These are phyloP conservation scores for Panicum miliaceum DNA, from an alignment of 176 grass and related monocot species.

Conservation along the genomic window DNA sequence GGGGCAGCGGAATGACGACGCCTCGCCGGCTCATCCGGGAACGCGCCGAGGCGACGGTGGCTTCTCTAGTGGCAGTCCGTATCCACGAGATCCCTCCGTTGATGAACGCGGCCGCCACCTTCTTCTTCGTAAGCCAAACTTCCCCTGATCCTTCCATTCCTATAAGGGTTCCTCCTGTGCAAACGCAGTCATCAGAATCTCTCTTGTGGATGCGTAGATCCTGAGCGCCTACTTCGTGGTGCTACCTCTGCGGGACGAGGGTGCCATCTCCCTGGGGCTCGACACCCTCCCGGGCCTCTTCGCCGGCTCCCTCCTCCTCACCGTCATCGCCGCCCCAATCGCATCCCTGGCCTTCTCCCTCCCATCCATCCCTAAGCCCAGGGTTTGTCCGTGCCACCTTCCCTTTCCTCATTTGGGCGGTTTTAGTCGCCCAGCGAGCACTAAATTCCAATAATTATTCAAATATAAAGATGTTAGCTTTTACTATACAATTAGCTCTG, in stretches of 20 bases:
- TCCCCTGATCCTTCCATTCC: neutral
- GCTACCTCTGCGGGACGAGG: slow-evolving; percentile 90
- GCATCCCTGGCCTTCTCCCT: slow-evolving; percentile 87
- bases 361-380: slow-evolving; percentile 74
- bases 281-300: slow-evolving; percentile 77
- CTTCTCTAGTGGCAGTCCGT: slow-evolving; percentile 59
- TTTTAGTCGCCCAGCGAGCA: neutral
- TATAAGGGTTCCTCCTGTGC: no score
- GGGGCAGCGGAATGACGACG: neutral
- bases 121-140: slow-evolving; percentile 99
- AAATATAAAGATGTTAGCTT: no score
- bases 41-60: slow-evolving; percentile 59
- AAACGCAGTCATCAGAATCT: no score
- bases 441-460: no score
- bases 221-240: slow-evolving; percentile 88
- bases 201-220: slow-evolving; percentile 39
- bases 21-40: slow-evolving; percentile 15
- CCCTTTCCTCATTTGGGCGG: neutral
- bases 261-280: slow-evolving; percentile 82
- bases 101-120: slow-evolving; percentile 78
- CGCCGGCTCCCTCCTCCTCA: slow-evolving; percentile 81
- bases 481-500: no score
- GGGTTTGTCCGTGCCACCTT: slow-evolving; percentile 31
- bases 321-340: slow-evolving; percentile 77
- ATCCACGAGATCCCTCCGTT: slow-evolving; percentile 74